Evolutionary conservation across 1,284 basidiomycete species (phyloP).

Genomic region (Trichosporon inkin): DNA sequence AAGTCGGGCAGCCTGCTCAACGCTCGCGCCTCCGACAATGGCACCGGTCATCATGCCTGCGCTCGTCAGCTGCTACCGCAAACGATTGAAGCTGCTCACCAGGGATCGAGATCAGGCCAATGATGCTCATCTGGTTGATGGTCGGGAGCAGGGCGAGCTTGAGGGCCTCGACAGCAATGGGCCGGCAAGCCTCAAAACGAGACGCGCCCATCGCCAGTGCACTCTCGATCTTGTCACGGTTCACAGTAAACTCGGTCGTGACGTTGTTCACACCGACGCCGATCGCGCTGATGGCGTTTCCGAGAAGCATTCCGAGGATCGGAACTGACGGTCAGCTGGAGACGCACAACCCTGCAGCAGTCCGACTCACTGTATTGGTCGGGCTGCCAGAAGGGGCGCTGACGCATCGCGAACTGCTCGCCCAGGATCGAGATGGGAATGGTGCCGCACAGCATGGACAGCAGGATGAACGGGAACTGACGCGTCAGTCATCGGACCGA

Average conservation of each 20-base stretch:
- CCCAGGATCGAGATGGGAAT: conserved; percentile 76
- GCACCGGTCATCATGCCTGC: conserved; percentile 82
- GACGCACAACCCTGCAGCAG: not conserved
- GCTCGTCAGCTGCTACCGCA: not conserved
- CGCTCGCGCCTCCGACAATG: conserved; percentile 74
- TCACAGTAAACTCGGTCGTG: conserved; percentile 56
- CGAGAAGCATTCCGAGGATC: conserved; percentile 81
- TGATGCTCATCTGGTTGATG: conserved; percentile 79
- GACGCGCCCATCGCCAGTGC: conserved; percentile 76
- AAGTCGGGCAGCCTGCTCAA: conserved; percentile 73
- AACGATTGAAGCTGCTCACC: conserved; percentile 19
- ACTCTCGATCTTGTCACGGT: conserved; percentile 73
- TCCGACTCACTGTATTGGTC: conserved; percentile 67
- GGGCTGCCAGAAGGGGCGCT: conserved; percentile 73
- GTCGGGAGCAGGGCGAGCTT: conserved; percentile 70
- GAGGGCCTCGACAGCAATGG: conserved; percentile 70
- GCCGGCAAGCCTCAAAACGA: conserved; percentile 71
- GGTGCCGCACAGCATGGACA: conserved; percentile 67
- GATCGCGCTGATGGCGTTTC: conserved; percentile 68
- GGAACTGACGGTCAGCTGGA: conserved; percentile 57
- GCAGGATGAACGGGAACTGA: conserved; percentile 66
- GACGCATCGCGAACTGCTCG: conserved; percentile 68
- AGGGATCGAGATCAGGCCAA: conserved; percentile 64
- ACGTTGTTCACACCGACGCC: conserved; percentile 60
- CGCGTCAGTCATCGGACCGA: not conserved